These are phyloP conservation scores for Friedmanniomyces endolithicus DNA, from an alignment of 495 filamentous ascomycete species.

Conservation along the genomic window DNA sequence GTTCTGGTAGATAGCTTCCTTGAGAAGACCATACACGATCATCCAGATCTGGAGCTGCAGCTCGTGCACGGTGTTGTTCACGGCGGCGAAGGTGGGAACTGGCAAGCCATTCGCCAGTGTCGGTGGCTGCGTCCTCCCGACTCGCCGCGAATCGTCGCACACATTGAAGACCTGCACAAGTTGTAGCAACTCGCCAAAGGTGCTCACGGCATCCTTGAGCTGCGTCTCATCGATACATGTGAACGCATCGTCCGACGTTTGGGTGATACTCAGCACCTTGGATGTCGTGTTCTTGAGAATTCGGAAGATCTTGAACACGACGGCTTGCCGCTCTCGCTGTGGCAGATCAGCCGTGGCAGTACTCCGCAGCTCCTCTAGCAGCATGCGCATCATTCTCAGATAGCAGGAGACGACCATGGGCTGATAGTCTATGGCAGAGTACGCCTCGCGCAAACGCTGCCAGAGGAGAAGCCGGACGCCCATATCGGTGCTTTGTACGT, in stretches of 20 bases:
- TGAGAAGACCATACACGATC: constrained; percentile 59
- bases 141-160: constrained; percentile 68
- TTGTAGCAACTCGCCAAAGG: constrained; percentile 51
- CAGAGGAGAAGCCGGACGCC: constrained; percentile 76
- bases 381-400: constrained; percentile 68
- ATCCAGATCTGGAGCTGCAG: constrained; percentile 85
- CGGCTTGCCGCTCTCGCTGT: constrained; percentile 48
- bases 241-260: constrained; percentile 50
- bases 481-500: constrained; percentile 66
- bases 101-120: constrained; percentile 31
- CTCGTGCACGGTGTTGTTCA: constrained; percentile 49
- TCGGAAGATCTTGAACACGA: constrained; percentile 63
- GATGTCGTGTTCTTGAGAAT: constrained; percentile 62
- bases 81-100: constrained; percentile 43
- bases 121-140: constrained; percentile 47
- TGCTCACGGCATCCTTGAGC: constrained; percentile 53
- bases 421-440: constrained; percentile 65
- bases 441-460: constrained; percentile 76
- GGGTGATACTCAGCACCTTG: constrained; percentile 51
- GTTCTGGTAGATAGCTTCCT: constrained; percentile 61
- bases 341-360: constrained; percentile 48
- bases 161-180: constrained; percentile 66
- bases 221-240: constrained; percentile 75
- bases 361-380: constrained; percentile 59
- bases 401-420: constrained; percentile 80